A percentile compares a stretch with the other conserved stretches of the same genome.
These are phyloP conservation scores for Suillus americanus DNA, from an alignment of 768 basidiomycete species.

Conservation along the genomic window DNA sequence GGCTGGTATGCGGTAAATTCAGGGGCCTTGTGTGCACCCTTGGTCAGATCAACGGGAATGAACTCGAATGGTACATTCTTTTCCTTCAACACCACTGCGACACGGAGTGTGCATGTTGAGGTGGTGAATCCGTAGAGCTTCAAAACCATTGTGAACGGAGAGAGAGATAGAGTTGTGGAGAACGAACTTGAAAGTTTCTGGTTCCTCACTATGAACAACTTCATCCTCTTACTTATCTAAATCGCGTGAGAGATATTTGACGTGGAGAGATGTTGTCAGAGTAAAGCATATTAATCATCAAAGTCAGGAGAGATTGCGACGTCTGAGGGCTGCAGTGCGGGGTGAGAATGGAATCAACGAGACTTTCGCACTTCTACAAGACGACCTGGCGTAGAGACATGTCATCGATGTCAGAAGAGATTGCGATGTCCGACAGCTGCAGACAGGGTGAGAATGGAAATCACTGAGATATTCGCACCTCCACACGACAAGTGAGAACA, in stretches of 20 bases:
- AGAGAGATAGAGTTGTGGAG: neutral
- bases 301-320: neutral
- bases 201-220: neutral
- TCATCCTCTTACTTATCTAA: constrained; percentile 8
- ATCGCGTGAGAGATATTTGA: constrained; percentile 5
- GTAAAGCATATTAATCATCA: neutral
- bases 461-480: neutral
- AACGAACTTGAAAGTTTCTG: neutral
- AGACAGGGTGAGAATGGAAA: neutral
- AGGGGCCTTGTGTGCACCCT: constrained; percentile 45
- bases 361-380: neutral
- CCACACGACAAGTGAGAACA: neutral
- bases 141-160: constrained; percentile 17
- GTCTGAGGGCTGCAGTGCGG: neutral
- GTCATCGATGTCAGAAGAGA: neutral
- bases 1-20: constrained; percentile 54
- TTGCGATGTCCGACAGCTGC: neutral
- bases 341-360: neutral
- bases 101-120: constrained; percentile 53
- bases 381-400: neutral
- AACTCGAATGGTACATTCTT: constrained; percentile 56
- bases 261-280: neutral
- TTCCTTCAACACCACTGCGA: constrained; percentile 50
- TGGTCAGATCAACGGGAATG: constrained; percentile 39
- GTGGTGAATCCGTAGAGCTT: constrained; percentile 16